Evolutionary conservation across 2,329 filamentous ascomycete genomes (phyloP), one percentile per base, ranked within the genome.

Genomic region (Pseudogymnoascus sp.): DNA sequence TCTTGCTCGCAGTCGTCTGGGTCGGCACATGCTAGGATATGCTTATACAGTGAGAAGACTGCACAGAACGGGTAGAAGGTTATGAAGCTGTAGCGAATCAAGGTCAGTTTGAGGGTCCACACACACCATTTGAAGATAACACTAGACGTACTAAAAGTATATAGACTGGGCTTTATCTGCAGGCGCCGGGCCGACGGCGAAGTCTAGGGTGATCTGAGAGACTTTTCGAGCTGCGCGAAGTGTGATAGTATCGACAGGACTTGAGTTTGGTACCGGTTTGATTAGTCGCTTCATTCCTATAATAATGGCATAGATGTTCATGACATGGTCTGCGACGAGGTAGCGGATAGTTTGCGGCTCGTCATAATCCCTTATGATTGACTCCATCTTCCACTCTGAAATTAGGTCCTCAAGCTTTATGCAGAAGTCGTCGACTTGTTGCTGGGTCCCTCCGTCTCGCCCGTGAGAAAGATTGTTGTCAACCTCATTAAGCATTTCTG

Each of bases 401-500:
- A 57, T 57, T 2, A 57, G 26, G 26, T 57, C 17, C 47, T 57
- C 47, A 33, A 57, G 47, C 47, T 33, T 31, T 57, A 57, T 57
- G n/a, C 47, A 57, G 47, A 57, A 57, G n/a, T 57, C 26, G 10
- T 57, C 47, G 26, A 57, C 26, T 13, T 57, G n/a, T 13, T 57
- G 28, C n/a, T 33, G 47, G 13, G 19, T 57, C n/a, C 47, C 47
- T 19, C 26, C 47, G n/a, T 57, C 26, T 19, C 26, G 47, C 47
- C 13, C 47, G n/a, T 19, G 47, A 11, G 47, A 33, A 57, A 33
- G 3, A 33, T 57, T 57, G 47, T 57, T 19, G 26, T 57, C 47
- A 11, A 57, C 11, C 17, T 57, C 47, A 57, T 57, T 57, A 31
- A 57, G 47, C 47, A 57, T 57, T 57, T 57, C 47, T 57, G 47